Evolutionary conservation across 164 flowering plant genomes (phyloP).

Genomic region (Berberis vulgaris): DNA sequence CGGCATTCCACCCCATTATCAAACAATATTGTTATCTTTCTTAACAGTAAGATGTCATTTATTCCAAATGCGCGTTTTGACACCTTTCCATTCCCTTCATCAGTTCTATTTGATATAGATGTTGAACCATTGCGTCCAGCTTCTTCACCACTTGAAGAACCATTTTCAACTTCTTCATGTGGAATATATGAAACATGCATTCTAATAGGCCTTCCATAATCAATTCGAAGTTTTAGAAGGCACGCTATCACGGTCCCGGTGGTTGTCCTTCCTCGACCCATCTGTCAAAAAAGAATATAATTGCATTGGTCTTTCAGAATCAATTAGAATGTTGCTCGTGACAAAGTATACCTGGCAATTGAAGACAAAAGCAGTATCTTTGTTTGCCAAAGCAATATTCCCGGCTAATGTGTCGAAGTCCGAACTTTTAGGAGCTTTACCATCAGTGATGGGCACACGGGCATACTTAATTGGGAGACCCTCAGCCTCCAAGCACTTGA

Average conservation of each 20-base stretch:
- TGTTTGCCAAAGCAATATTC: slow-evolving; percentile 78
- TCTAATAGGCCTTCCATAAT: slow-evolving; percentile 71
- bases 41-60: slow-evolving; percentile 67
- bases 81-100: slow-evolving; percentile 26
- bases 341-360: slow-evolving; percentile 72
- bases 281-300: slow-evolving; percentile 30
- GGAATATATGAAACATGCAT: slow-evolving; percentile 27
- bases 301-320: background rate
- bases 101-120: slow-evolving; percentile 9
- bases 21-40: slow-evolving; percentile 83
- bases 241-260: slow-evolving; percentile 97
- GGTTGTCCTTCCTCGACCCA: slow-evolving; percentile 96
- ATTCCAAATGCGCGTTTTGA: slow-evolving; percentile 68
- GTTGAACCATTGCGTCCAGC: slow-evolving; percentile 26
- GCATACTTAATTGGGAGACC: slow-evolving; percentile 93
- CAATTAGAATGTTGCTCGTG: background rate
- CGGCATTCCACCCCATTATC: slow-evolving; percentile 89
- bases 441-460: slow-evolving; percentile 95
- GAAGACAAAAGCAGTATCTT: slow-evolving; percentile 84
- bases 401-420: slow-evolving; percentile 73
- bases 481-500: slow-evolving; percentile 56
- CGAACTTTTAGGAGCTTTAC: slow-evolving; percentile 98
- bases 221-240: slow-evolving; percentile 77
- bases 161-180: slow-evolving; percentile 41
- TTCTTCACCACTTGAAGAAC: slow-evolving; percentile 71